These are phyloP conservation scores for Euphrasia confusa DNA, from an alignment of 257 asterid species.

Conservation along the genomic window DNA sequence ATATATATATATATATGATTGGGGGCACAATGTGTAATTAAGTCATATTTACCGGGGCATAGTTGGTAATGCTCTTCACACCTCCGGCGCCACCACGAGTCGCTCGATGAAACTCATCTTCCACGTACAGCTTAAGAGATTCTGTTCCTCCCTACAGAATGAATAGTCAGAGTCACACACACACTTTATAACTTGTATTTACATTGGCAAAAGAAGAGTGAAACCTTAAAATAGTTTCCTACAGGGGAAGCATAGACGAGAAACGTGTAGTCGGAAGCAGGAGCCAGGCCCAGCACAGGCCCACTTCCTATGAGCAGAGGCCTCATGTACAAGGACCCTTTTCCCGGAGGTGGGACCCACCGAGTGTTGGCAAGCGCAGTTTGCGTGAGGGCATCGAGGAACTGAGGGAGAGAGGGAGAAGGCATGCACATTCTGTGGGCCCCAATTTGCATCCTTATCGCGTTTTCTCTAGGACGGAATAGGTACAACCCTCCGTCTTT, in stretches of 20 bases:
- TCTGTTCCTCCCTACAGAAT: neutral
- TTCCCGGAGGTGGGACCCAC: conserved; percentile 1
- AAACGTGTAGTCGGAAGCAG: conserved; percentile 5
- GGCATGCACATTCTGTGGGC: conserved; percentile 8
- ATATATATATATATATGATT: too few relatives aligned
- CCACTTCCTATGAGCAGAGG: conserved; percentile 6
- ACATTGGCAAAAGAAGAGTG: neutral
- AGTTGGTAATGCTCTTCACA: conserved; percentile 7
- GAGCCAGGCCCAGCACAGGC: conserved; percentile 1
- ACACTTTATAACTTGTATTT: neutral
- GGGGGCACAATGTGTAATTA: neutral
- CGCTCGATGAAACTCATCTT: neutral
- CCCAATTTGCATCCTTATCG: neutral
- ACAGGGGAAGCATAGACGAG: conserved; percentile 1
- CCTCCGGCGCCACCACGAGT: neutral
- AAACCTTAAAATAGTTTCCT: neutral
- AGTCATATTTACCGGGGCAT: neutral
- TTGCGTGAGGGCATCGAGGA: neutral
- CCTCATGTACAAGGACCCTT: neutral
- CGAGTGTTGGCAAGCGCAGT: conserved; percentile 1
- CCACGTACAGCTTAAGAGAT: neutral
- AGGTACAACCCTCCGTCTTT: neutral
- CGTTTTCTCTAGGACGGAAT: neutral
- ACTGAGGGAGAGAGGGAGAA: neutral
- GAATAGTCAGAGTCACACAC: neutral